phyloP scores from a whole-genome alignment of 805 yeast species.

The Hanseniaspora taiwanica region DNA sequence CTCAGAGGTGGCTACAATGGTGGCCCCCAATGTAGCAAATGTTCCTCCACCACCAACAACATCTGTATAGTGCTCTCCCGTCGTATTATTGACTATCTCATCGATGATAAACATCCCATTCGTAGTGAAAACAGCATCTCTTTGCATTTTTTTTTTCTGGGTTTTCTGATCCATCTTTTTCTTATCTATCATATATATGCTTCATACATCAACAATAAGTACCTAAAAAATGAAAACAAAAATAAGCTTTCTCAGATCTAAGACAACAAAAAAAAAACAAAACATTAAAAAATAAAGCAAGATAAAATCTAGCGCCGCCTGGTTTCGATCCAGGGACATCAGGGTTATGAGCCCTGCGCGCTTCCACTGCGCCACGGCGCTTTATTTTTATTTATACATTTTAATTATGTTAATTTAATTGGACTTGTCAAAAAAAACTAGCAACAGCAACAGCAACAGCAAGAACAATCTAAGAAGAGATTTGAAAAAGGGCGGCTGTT shows the following conservation, averaged over 20 bases:
- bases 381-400: no score
- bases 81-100: constrained; percentile 43
- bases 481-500: no score
- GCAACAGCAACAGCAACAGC: no score
- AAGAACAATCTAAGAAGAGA: no score
- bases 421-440: no score
- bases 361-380: constrained; percentile 99
- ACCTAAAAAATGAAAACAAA: not conserved
- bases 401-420: no score
- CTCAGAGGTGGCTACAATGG: constrained; percentile 2
- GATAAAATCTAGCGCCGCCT: constrained; percentile 64
- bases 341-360: constrained; percentile 99
- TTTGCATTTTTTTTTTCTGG: not conserved
- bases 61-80: constrained; percentile 27
- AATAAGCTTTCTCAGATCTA: not conserved
- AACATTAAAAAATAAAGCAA: constrained; percentile 1
- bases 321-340: constrained; percentile 97
- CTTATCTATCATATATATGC: not conserved
- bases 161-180: not conserved
- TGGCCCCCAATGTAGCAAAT: constrained; percentile 62
- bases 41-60: constrained; percentile 89
- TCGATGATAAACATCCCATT: constrained; percentile 88
- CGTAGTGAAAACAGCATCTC: constrained; percentile 35
- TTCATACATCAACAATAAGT: not conserved
- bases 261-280: not conserved